phyloP scores from a whole-genome alignment of 129 eudicot genomes.

The Smallanthus sonchifolius region DNA sequence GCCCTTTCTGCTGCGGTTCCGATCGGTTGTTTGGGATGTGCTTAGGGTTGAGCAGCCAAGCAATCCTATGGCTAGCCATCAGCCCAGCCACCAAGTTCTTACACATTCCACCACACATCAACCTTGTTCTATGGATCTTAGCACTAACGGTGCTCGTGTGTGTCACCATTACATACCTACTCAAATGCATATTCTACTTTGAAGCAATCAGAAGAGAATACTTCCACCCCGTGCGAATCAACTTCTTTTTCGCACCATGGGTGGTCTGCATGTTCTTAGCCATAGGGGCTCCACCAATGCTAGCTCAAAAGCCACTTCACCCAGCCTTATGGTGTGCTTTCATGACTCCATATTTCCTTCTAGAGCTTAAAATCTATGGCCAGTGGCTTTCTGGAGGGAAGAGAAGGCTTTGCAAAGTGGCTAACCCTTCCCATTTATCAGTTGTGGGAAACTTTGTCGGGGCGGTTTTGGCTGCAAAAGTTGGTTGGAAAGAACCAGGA shows the following conservation, averaged over 20 bases:
- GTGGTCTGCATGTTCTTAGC: slow-evolving; percentile 86
- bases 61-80: slow-evolving; percentile 73
- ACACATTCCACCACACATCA: slow-evolving; percentile 58
- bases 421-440: slow-evolving; percentile 87
- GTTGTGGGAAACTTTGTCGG: slow-evolving; percentile 96
- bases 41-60: slow-evolving; percentile 91
- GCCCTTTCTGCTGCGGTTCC: slow-evolving; percentile 94
- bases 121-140: slow-evolving; percentile 77
- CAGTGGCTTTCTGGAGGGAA: slow-evolving; percentile 99
- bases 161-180: slow-evolving; percentile 56
- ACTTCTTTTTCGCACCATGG: slow-evolving; percentile 98
- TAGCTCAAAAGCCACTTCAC: slow-evolving; percentile 45
- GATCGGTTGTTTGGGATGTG: slow-evolving; percentile 91
- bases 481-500: slow-evolving; percentile 73
- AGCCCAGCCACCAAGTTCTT: slow-evolving; percentile 80
- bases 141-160: slow-evolving; percentile 52
- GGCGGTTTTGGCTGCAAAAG: slow-evolving; percentile 79
- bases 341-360: slow-evolving; percentile 65
- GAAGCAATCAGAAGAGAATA: slow-evolving; percentile 85
- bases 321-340: slow-evolving; percentile 68
- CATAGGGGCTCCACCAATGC: slow-evolving; percentile 61
- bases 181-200: slow-evolving; percentile 73
- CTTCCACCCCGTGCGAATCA: slow-evolving; percentile 87
- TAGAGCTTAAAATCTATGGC: slow-evolving; percentile 88
- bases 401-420: slow-evolving; percentile 74